Percentiles rank a stretch among this genome's conserved stretches.
These are phyloP conservation scores for Bombardia bombarda DNA, from an alignment of 495 filamentous ascomycete genomes.

Conservation along the genomic window DNA sequence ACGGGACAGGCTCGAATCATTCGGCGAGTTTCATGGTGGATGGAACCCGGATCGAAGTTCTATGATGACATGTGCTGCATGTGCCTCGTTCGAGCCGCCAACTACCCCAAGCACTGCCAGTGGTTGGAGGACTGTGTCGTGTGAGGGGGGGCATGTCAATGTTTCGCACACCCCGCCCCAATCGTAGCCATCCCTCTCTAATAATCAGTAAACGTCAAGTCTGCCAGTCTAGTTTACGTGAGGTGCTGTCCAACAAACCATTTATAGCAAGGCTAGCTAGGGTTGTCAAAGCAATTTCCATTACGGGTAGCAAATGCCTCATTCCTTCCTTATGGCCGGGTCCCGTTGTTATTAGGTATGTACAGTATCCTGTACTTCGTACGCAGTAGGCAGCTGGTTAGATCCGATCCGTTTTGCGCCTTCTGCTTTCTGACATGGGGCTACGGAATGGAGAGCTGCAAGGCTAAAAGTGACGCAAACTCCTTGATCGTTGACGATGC, in stretches of 20 bases:
- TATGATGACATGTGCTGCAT: conserved; percentile 14
- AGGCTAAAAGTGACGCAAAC: conserved; percentile 10
- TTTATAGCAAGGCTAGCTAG: no score
- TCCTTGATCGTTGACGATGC: not conserved
- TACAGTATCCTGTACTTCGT: not conserved
- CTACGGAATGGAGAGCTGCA: not conserved
- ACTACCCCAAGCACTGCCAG: no score
- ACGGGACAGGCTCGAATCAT: not conserved
- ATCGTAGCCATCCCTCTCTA: no score
- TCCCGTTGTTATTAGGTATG: not conserved
- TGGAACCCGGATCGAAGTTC: no score
- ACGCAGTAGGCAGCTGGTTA: not conserved
- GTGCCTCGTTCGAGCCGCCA: conserved; percentile 5
- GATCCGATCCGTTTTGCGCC: not conserved
- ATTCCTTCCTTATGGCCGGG: not conserved
- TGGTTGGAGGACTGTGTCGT: no score
- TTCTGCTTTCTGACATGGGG: conserved; percentile 2
- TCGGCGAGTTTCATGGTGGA: not conserved
- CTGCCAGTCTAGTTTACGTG: no score
- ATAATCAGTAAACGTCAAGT: no score
- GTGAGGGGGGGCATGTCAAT: no score
- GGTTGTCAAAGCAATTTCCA: no score
- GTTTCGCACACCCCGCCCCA: no score
- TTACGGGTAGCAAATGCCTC: conserved; percentile 4
- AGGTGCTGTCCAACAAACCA: no score